Conservation (phyloP, 2,329 filamentous ascomycete genomes). For the Trichoderma brevicompactum region DNA sequence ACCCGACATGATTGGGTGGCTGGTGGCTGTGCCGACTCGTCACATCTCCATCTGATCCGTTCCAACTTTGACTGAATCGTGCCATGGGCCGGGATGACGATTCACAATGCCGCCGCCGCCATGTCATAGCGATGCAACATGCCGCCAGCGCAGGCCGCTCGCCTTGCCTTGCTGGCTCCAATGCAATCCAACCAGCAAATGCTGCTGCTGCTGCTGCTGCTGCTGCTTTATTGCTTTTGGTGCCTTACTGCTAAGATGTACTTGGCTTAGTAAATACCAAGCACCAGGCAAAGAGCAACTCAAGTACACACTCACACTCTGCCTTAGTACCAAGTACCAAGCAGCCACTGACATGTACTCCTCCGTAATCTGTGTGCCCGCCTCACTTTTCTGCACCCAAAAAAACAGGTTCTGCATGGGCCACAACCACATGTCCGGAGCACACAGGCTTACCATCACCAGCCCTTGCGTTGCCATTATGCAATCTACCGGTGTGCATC, state of each 20-base stretch:
- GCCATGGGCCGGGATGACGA: conserved; percentile 22
- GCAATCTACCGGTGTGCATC: conserved; percentile 2
- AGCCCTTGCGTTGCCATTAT: neutral
- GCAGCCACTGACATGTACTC: no score
- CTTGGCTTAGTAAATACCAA: no score
- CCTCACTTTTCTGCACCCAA: no score
- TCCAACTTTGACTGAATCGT: conserved; percentile 10
- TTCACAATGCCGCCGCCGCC: neutral
- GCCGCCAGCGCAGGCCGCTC: conserved; percentile 6
- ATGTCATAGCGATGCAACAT: neutral
- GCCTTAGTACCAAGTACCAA: no score
- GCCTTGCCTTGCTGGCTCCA: no score
- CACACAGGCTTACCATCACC: neutral
- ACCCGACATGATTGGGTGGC: conserved; percentile 28
- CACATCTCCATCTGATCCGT: conserved; percentile 3
- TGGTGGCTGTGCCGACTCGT: conserved; percentile 27
- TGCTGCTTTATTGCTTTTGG: no score
- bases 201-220: neutral
- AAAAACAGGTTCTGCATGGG: no score
- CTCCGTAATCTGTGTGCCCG: no score
- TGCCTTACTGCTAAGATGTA: no score
- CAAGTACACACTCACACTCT: no score
- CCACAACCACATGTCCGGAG: neutral
- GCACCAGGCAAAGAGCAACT: no score
- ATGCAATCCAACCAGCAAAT: neutral